These are phyloP conservation scores for Cryphonectria radicalis DNA, from an alignment of 2,329 filamentous ascomycete species.

Conservation along the genomic window DNA sequence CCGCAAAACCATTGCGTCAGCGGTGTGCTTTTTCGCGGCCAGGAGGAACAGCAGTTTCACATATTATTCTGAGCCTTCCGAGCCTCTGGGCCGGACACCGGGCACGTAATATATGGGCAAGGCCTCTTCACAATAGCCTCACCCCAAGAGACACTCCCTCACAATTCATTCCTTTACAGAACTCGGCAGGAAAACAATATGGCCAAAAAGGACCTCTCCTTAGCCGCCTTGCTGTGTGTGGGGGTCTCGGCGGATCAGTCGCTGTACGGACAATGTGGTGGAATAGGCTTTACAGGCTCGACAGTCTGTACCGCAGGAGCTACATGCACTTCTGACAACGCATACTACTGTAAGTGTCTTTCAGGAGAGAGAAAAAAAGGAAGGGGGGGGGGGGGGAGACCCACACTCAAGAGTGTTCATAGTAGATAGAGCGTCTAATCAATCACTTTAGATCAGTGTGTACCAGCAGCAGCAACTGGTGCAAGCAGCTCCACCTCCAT, in stretches of 20 bases:
- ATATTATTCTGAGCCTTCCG: not conserved
- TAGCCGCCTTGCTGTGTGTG: slow-evolving; percentile 10
- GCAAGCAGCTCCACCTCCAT: not conserved
- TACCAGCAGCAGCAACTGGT: slow-evolving; percentile 17
- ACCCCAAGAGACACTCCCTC: not conserved
- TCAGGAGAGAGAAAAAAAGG: too few relatives aligned
- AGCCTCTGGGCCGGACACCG: not conserved
- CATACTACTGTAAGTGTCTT: slow-evolving; percentile 21
- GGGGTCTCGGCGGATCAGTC: slow-evolving; percentile 31
- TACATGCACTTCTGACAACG: slow-evolving; percentile 19
- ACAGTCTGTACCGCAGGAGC: slow-evolving; percentile 20
- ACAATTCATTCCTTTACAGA: not conserved
- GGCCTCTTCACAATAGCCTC: not conserved
- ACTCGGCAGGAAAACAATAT: not conserved
- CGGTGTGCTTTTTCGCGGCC: not conserved
- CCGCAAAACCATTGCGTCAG: not conserved
- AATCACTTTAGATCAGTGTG: slow-evolving; percentile 11
- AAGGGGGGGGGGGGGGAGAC: too few relatives aligned
- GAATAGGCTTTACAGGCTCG: slow-evolving; percentile 23
- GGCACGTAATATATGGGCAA: not conserved
- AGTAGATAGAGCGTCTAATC: too few relatives aligned
- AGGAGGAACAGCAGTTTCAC: slow-evolving; percentile 12
- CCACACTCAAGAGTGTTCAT: not conserved
- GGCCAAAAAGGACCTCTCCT: not conserved
- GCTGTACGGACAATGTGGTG: slow-evolving; percentile 27